Base-by-base conservation (phyloP, 805 yeast species). In the Candida odintsovae region DNA sequence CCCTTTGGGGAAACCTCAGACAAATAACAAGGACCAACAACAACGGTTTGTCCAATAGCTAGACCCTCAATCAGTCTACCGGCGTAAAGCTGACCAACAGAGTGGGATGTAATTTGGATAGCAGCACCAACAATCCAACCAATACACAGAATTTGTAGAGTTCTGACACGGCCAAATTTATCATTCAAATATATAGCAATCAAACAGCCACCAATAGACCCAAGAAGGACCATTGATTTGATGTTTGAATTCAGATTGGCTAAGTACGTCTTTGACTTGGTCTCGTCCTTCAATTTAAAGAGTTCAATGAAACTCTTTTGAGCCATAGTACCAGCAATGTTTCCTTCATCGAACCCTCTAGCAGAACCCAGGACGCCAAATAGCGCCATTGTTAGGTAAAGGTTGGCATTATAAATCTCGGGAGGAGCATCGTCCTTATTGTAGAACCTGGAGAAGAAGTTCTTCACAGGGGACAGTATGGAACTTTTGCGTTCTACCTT, bases 321-420 rank as follows among this genome's bases (percentile, higher is more conserved):
- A 11, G 73, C 66, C 19, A 73, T 63, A 7, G 71, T 62, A 12
- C 78, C 80, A 9, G 78, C 63, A 31, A 73, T 67, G 49, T 62
- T 63, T 28, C 83, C 83, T 58, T 79, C 83, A 57, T 79, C 83
- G 40, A 67, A 71, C 11, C 83, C 84, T 60, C 84, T 63, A 6
- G 80, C 78, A 28, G 75, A 67, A 8, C 84, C 84, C 40, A 77
- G 59, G 18, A 78, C 58, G 39, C 83, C 84, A 61, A 78, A 79
- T 2, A 75, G 67, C 26, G 72, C 61, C 13, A 76, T 72, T 0
- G 76, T 66, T 40, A 70, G 50, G 59, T 63, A 76, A 36, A 78
- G 66, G 8, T 71, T 69, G 55, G 63, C 52, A 63, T 78, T 77
- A 51, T 68, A 76, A 26, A 75, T 70, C 49, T 76, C 76, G 37